Base-by-base conservation (phyloP, 176 grass and related monocot species). In the Triticum timopheevii region DNA sequence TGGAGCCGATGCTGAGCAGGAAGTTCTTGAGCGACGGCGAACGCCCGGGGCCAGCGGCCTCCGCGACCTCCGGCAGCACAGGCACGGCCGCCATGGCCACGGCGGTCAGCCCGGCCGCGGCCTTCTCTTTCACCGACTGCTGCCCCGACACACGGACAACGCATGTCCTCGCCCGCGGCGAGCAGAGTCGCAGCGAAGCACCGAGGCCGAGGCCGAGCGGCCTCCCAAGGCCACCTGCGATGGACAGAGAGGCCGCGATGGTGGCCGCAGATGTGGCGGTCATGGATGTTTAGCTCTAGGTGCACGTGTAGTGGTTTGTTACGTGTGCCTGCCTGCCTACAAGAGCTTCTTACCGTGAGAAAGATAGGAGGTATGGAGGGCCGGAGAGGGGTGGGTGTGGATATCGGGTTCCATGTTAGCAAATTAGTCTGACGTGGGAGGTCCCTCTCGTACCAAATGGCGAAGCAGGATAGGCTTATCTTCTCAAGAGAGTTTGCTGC, bases 11-110 rank as follows among this genome's bases (percentile, higher is more conserved):
- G 78, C 82, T 92, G 76, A 88, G 83, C 30, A 88, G 65, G 86
- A 92, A 92, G 86, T 92, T 92, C 86, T 92, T 92, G 36, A 92
- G 86, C 78, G 83, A 92, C 69, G 90, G 86, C 39, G 90, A 79
- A 30, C 86, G 25, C 13, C 54, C 86, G 4, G 86, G 86, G 16
- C 54, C 9, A 42, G 86, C 78, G 5, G 82, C 86, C 78, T 92
- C 86, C 36, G 86, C 82, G 35, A 92, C 71, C 62, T 92, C 82
- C 5, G 86, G 82, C 5, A 92, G 50, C 50, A 88, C 62, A 70
- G 86, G 28, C 50, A 71, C 71, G 2, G 90, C 82, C 23, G 70
- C 82, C 31, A 88, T 33, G 31, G 82, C 69, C 3, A 78, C 82
- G 50, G 77, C 50, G 7, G 82, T 27, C 61, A 77, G 61, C 8